A percentile compares a stretch with the other conserved stretches of the same genome.
phyloP scores from a whole-genome alignment of 1,139 yeast species.

The Blastobotrys proliferans region DNA sequence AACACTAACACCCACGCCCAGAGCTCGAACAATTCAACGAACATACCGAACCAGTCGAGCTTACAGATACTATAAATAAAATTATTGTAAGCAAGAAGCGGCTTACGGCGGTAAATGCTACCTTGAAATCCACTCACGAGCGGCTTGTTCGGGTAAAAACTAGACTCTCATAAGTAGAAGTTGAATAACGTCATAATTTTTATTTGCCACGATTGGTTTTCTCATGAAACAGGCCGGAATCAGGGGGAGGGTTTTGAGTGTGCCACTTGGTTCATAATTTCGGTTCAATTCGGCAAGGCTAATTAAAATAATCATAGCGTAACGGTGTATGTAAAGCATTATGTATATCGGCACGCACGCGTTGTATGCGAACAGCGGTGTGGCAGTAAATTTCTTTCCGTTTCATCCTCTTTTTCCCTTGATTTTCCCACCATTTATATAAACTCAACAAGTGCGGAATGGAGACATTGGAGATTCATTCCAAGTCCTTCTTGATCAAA shows the following conservation, averaged over 20 bases:
- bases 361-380: too few relatives aligned
- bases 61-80: slow-evolving; percentile 20
- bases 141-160: slow-evolving; percentile 20
- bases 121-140: slow-evolving; percentile 21
- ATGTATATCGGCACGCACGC: too few relatives aligned
- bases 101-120: slow-evolving; percentile 19
- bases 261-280: too few relatives aligned
- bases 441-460: slow-evolving; percentile 31
- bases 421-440: neutral
- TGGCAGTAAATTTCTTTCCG: neutral
- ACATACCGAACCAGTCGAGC: slow-evolving; percentile 22
- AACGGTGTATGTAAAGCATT: too few relatives aligned
- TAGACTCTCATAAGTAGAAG: slow-evolving; percentile 5
- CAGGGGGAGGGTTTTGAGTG: too few relatives aligned
- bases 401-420: neutral
- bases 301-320: too few relatives aligned
- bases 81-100: slow-evolving; percentile 23
- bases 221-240: too few relatives aligned
- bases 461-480: slow-evolving; percentile 88
- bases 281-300: too few relatives aligned
- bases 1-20: slow-evolving; percentile 5
- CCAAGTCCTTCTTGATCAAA: slow-evolving; percentile 81
- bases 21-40: slow-evolving; percentile 23
- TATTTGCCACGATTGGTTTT: too few relatives aligned
- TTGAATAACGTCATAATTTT: too few relatives aligned